Evolutionary conservation across 495 filamentous ascomycete species (phyloP).

Genomic region (Bathelium albidoporum): DNA sequence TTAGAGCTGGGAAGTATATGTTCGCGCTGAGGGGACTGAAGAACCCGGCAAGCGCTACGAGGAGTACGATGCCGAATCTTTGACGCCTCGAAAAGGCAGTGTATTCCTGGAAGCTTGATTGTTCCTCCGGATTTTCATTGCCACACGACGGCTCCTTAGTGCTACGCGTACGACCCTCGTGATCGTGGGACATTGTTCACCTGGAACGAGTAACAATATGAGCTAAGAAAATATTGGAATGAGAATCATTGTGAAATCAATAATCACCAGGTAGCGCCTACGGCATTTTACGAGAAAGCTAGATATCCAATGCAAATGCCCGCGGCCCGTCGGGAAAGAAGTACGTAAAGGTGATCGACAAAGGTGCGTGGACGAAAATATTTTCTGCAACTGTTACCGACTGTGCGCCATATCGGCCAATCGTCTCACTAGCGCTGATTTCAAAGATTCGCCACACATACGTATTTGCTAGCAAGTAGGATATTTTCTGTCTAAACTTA

Average conservation of each 20-base stretch:
- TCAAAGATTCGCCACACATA: too few species aligned
- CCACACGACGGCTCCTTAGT: not conserved
- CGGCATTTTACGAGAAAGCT: too few species aligned
- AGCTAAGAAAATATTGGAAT: not conserved
- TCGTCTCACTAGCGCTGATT: too few species aligned
- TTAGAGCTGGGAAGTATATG: conserved; percentile 70
- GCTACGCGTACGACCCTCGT: not conserved
- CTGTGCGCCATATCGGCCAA: too few species aligned
- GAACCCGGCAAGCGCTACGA: conserved; percentile 55
- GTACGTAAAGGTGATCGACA: too few species aligned
- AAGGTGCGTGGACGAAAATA: too few species aligned
- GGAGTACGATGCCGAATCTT: conserved; percentile 50
- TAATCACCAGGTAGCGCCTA: too few species aligned
- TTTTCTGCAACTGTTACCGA: too few species aligned
- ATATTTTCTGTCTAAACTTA: too few species aligned
- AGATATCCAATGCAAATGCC: too few species aligned
- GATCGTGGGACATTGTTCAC: not conserved
- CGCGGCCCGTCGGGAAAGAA: too few species aligned
- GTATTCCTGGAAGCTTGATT: not conserved
- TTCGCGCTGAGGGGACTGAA: conserved; percentile 66
- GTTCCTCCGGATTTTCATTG: not conserved
- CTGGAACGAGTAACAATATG: not conserved
- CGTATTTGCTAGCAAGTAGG: too few species aligned
- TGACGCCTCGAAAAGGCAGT: conserved; percentile 41
- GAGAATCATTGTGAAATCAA: not conserved